Base-by-base conservation (phyloP, 2,329 filamentous ascomycete genomes). In the Aspergillus transmontanensis region DNA sequence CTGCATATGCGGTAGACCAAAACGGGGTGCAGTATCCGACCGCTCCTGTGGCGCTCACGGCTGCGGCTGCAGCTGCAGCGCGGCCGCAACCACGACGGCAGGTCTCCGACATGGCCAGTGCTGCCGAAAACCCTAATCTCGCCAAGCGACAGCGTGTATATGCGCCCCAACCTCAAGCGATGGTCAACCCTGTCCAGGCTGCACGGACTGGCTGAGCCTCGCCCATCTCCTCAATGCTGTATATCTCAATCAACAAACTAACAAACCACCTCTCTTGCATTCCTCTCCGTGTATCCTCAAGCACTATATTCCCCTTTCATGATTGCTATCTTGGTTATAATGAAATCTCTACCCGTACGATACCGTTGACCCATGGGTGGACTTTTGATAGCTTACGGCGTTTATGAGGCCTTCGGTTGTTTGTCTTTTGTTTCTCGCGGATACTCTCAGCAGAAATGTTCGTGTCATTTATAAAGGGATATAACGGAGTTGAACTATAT, bases 91-190 rank as follows among this genome's bases (percentile, higher is more conserved):
- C 87, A 66, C 81, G 87, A 65, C 79, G 87, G 68, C 85, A 86
- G 61, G 83, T 88, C n/a, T 87, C 85, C 2, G 86, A 88, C 36
- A 86, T 89, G 62, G 82, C 84, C 2, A 83, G 85, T 53, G 83
- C 83, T 1, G 78, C 83, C 5, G 83, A 84, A 12, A 80, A 81
- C 30, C 77, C 83, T 70, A 82, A 80, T 58, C 82, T 85, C 66
- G 76, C 82, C 6, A 89, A 89, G 72, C 81, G 86, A 66, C 86
- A 86, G 71, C 84, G 86, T 61, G 83, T 88, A 78, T 88, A 85
- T 68, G 76, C 75, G 70, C 79, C 63, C 51, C 80, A 78, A 64
- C 78, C 78, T 50, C 79, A 80, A 54, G 76, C 77, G 43, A 81
- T 84, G 70, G 75, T 79, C 71, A 81, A 81, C 53, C 75, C 81